These are phyloP conservation scores for Dalechampia spathulata DNA, from an alignment of 441 rosid species.

Conservation along the genomic window DNA sequence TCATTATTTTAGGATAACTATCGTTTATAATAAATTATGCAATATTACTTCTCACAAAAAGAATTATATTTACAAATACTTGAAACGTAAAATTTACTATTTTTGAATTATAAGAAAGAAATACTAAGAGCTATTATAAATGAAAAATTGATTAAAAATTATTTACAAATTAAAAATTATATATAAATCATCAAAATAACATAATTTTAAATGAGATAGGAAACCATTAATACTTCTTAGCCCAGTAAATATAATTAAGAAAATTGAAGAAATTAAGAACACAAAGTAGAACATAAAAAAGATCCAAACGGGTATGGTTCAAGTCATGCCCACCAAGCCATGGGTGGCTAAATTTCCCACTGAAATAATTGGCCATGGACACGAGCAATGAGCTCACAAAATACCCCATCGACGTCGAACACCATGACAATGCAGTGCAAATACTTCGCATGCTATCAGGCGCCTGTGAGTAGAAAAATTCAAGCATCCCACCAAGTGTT, in stretches of 20 bases:
- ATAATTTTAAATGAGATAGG: too few relatives aligned
- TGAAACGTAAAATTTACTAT: too few relatives aligned
- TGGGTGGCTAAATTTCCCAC: slow-evolving; percentile 20
- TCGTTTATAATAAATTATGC: too few relatives aligned
- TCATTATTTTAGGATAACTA: too few relatives aligned
- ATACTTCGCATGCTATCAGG: slow-evolving; percentile 42
- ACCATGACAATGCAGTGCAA: slow-evolving; percentile 50
- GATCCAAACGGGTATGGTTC: slow-evolving; percentile 35
- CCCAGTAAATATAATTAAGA: slow-evolving; percentile 43
- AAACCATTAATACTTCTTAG: slow-evolving; percentile 26
- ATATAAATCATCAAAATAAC: too few relatives aligned
- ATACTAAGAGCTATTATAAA: too few relatives aligned
- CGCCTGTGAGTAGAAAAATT: slow-evolving; percentile 51
- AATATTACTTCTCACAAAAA: too few relatives aligned
- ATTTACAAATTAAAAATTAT: too few relatives aligned
- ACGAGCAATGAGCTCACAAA: slow-evolving; percentile 46
- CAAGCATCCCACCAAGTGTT: slow-evolving; percentile 58
- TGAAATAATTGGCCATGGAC: slow-evolving; percentile 21
- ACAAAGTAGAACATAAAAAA: slow-evolving; percentile 37
- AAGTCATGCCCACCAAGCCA: slow-evolving; percentile 43
- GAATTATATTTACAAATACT: too few relatives aligned
- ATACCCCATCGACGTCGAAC: slow-evolving; percentile 45
- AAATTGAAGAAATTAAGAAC: slow-evolving; percentile 41
- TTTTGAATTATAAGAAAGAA: too few relatives aligned
- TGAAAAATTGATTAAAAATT: too few relatives aligned